A percentile compares a stretch with the other conserved stretches of the same genome.
These are phyloP conservation scores for Eragrostis curvula DNA, from an alignment of 176 grass and related monocot genomes.

Conservation along the genomic window DNA sequence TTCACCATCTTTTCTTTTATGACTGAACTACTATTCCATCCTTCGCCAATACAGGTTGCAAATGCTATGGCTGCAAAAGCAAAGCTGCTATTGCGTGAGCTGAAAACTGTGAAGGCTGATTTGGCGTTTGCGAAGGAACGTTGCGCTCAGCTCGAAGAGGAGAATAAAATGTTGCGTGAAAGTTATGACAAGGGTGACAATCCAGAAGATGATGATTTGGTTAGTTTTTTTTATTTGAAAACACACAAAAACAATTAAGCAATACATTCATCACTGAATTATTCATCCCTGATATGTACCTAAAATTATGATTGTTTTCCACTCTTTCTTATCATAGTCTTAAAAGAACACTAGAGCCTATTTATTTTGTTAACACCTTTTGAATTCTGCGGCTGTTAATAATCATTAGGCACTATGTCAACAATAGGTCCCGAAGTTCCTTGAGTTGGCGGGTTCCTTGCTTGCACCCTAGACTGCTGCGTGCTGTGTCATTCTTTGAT, in stretches of 20 bases:
- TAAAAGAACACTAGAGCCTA: not conserved
- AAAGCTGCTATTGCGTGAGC: constrained; percentile 88
- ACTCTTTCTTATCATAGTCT: not conserved
- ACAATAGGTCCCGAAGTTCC: not conserved
- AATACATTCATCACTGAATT: not conserved
- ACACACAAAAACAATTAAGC: not conserved
- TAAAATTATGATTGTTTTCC: not conserved
- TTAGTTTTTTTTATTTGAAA: constrained; percentile 40
- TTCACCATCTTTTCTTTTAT: not conserved
- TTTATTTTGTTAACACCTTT: constrained; percentile 9
- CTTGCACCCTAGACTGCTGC: not conserved
- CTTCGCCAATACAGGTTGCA: constrained; percentile 67
- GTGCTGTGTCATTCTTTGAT: not conserved
- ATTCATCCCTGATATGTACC: constrained; percentile 1
- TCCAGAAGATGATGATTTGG: constrained; percentile 95
- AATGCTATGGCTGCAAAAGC: constrained; percentile 99
- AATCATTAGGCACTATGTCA: constrained; percentile 20
- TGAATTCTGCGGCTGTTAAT: not conserved
- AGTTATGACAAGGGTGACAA: constrained; percentile 77
- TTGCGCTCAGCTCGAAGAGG: constrained; percentile 95
- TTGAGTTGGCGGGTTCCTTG: not conserved
- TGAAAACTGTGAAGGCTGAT: constrained; percentile 96
- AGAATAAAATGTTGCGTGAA: constrained; percentile 89
- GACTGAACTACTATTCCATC: constrained; percentile 32
- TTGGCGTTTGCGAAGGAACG: constrained; percentile 92